Evolutionary conservation across 2,329 filamentous ascomycete species (phyloP).

Genomic region (Talaromyces pinophilus): DNA sequence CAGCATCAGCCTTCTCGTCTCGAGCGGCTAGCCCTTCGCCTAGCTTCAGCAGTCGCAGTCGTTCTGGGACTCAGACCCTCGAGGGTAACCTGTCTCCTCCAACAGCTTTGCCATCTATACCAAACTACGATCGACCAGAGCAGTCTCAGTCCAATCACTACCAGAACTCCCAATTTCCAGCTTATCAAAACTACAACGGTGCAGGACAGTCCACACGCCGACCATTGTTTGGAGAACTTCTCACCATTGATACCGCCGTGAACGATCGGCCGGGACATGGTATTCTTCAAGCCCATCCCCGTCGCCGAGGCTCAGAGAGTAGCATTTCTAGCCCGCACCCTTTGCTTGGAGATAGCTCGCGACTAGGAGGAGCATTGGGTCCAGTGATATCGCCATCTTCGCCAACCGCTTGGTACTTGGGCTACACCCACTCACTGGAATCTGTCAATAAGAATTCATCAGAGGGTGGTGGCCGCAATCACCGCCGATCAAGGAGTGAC

Average conservation of each 20-base stretch:
- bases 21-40: slow-evolving; percentile 40
- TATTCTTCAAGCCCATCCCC: slow-evolving; percentile 53
- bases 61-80: slow-evolving; percentile 23
- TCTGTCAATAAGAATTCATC: slow-evolving; percentile 33
- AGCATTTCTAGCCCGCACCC: slow-evolving; percentile 58
- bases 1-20: slow-evolving; percentile 37
- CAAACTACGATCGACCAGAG: slow-evolving; percentile 5
- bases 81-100: slow-evolving; percentile 27
- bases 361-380: slow-evolving; percentile 28
- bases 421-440: slow-evolving; percentile 47
- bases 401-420: slow-evolving; percentile 66
- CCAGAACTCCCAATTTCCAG: neutral
- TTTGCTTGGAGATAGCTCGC: slow-evolving; percentile 42
- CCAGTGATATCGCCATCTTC: slow-evolving; percentile 61
- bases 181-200: neutral
- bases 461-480: slow-evolving; percentile 27
- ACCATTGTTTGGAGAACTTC: slow-evolving; percentile 74
- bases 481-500: slow-evolving; percentile 59
- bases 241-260: slow-evolving; percentile 59
- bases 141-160: slow-evolving; percentile 8
- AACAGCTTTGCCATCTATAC: slow-evolving; percentile 26
- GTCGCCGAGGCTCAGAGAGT: slow-evolving; percentile 71
- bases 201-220: slow-evolving; percentile 38
- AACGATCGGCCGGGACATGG: slow-evolving; percentile 56
- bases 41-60: slow-evolving; percentile 32